These are phyloP conservation scores for Kingdonia uniflora DNA, from an alignment of 164 flowering plant species.

Conservation along the genomic window DNA sequence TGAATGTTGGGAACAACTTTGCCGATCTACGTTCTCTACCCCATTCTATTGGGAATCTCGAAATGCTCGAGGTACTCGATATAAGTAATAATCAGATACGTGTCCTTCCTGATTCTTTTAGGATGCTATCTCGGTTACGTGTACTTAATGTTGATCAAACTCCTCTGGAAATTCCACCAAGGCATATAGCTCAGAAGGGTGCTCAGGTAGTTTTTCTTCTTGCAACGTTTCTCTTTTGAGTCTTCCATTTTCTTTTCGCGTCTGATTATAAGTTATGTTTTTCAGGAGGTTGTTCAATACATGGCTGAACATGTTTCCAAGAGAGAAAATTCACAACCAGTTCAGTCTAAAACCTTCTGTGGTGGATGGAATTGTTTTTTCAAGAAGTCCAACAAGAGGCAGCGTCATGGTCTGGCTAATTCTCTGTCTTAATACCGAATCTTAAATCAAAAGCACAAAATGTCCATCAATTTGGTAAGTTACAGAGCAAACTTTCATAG, in stretches of 20 bases:
- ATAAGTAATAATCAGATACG: constrained; percentile 83
- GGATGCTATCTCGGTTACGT: constrained; percentile 45
- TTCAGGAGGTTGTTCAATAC: constrained; percentile 77
- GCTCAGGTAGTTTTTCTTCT: constrained; percentile 50
- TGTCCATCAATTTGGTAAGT: too few species aligned
- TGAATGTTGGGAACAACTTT: constrained; percentile 73
- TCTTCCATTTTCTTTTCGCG: background rate
- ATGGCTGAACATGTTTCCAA: constrained; percentile 60
- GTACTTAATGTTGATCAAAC: constrained; percentile 55
- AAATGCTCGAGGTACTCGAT: constrained; percentile 77
- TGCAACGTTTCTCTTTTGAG: background rate
- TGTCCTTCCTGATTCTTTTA: constrained; percentile 67
- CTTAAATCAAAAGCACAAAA: too few species aligned
- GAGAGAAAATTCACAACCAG: constrained; percentile 37
- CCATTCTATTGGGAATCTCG: constrained; percentile 79
- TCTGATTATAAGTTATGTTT: constrained; percentile 9
- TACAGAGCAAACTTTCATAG: too few species aligned
- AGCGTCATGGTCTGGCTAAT: constrained; percentile 31
- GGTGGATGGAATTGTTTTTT: constrained; percentile 45
- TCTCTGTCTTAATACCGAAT: too few species aligned
- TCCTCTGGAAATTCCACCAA: constrained; percentile 77
- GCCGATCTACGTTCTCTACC: constrained; percentile 68
- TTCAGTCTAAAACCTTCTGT: constrained; percentile 57
- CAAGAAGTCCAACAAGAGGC: constrained; percentile 53
- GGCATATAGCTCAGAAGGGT: constrained; percentile 54